Evolutionary conservation across 2,329 filamentous ascomycete genomes (phyloP), one percentile per base, ranked within the genome.

Genomic region (Tolypocladium cylindrosporum): DNA sequence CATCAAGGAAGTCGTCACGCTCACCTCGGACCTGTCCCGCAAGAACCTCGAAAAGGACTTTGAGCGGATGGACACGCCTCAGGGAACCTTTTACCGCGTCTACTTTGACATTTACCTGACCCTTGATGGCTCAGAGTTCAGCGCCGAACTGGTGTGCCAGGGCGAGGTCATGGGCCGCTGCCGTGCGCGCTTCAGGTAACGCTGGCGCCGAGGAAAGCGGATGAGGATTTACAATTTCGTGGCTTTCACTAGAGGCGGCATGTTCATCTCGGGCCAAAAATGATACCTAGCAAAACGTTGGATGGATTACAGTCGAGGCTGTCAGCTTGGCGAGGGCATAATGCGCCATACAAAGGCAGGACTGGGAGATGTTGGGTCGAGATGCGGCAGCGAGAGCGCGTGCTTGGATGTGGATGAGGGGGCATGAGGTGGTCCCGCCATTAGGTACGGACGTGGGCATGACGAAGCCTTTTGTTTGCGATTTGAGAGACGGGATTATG

Each of bases 31-130:
- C 71, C 81, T 99, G 58, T 97, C 92, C 54, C 88, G 93, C 67
- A 99, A 97, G 82, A 97, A 97, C 72, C 86, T 99, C 14, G 94
- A 99, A 74, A 97, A 97, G 76, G 94, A 99, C 73, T 99, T 99
- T 69, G 94, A 99, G 77, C 87, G 94, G 70, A 97, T 97, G 94
- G 94, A 97, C 72, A 97, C 94, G 1, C 92, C 94, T 7, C 93
- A 99, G 73, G 94, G 94, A 61, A 95, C 90, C 4, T 96, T 96
- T 74, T 96, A 96, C 79, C 87, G 91, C 62, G 85, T 88, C 61
- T 88, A 88, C 73, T 88, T 88, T 65, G 85, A 88, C 65, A 88
- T 88, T 64, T 95, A 96, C 74, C 84, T 99, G 63, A 97, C 94
- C 0, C 86, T 99, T 19, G 94, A 99, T 69, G 94, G 94, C 27